Conservation (phyloP, 495 filamentous ascomycete species). For the Penicillium simplicissimum region DNA sequence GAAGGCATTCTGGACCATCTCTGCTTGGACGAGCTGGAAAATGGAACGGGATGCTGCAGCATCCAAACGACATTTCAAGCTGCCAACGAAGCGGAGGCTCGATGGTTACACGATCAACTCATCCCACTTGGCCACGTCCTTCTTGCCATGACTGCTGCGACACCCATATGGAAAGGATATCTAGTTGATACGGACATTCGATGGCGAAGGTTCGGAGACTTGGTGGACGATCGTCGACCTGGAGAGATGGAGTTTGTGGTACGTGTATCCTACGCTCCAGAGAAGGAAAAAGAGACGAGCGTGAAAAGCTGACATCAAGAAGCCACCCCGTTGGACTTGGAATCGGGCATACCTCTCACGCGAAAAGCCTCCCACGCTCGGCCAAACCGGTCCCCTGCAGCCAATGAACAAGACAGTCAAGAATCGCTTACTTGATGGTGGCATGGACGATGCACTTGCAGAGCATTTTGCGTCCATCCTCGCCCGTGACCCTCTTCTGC, state of each 20-base stretch:
- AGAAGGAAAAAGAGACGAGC: not conserved
- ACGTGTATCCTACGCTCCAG: not conserved
- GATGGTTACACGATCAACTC: constrained; percentile 86
- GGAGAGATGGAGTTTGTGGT: constrained; percentile 62
- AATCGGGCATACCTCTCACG: not conserved
- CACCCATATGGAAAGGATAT: constrained; percentile 90
- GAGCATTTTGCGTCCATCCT: constrained; percentile 92
- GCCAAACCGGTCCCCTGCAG: not conserved
- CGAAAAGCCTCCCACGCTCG: not conserved
- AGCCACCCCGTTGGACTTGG: constrained; percentile 1
- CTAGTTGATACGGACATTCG: constrained; percentile 85
- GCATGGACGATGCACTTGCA: constrained; percentile 86
- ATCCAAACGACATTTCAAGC: constrained; percentile 92
- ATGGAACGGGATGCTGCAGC: not conserved
- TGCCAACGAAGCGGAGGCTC: constrained; percentile 83
- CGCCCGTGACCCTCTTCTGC: constrained; percentile 85
- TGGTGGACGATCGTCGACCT: constrained; percentile 81
- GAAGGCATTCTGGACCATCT: not conserved
- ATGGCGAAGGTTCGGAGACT: constrained; percentile 85
- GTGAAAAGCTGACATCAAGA: not conserved
- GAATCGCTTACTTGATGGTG: constrained; percentile 71
- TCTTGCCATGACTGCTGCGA: constrained; percentile 86
- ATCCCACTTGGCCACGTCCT: constrained; percentile 83
- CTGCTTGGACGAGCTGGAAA: not conserved
- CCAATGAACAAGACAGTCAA: constrained; percentile 64